Evolutionary conservation across 163 green algal genomes (phyloP).

Genomic region (Prototheca wickerhamii): DNA sequence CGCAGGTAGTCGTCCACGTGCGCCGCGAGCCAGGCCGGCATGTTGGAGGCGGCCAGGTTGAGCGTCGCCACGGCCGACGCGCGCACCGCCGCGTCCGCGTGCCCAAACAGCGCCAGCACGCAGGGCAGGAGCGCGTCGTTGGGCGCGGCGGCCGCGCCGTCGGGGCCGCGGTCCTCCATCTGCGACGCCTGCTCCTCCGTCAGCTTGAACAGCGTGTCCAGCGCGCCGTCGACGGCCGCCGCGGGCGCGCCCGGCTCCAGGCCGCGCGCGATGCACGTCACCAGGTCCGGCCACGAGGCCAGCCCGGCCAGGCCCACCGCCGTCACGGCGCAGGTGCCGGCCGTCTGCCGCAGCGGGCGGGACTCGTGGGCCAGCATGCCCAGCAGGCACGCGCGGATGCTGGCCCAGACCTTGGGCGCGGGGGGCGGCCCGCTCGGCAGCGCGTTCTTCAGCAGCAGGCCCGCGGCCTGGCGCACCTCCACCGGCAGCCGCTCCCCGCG

Average conservation of each 20-base stretch:
- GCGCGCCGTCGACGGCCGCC: constrained; percentile 61
- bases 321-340: constrained; percentile 61
- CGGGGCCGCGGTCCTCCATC: constrained; percentile 37
- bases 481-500: constrained; percentile 54
- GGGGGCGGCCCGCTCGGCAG: constrained; percentile 41
- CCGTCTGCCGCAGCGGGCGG: constrained; percentile 47
- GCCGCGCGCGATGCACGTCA: constrained; percentile 45
- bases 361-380: constrained; percentile 40
- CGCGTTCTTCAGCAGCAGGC: constrained; percentile 95
- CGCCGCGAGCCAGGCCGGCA: constrained; percentile 41
- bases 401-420: not conserved
- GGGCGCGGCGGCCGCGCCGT: not conserved
- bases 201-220: constrained; percentile 85
- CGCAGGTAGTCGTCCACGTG: constrained; percentile 51
- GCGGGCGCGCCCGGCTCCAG: constrained; percentile 46
- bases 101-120: constrained; percentile 48
- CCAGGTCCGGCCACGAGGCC: constrained; percentile 68
- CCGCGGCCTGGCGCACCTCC: constrained; percentile 83
- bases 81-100: constrained; percentile 12
- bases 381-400: constrained; percentile 48
- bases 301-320: constrained; percentile 55
- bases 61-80: constrained; percentile 42
- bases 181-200: constrained; percentile 56
- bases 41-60: constrained; percentile 57
- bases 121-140: constrained; percentile 49